phyloP scores from a whole-genome alignment of 148 eudicot genomes.

The Rhododendron simsii region DNA sequence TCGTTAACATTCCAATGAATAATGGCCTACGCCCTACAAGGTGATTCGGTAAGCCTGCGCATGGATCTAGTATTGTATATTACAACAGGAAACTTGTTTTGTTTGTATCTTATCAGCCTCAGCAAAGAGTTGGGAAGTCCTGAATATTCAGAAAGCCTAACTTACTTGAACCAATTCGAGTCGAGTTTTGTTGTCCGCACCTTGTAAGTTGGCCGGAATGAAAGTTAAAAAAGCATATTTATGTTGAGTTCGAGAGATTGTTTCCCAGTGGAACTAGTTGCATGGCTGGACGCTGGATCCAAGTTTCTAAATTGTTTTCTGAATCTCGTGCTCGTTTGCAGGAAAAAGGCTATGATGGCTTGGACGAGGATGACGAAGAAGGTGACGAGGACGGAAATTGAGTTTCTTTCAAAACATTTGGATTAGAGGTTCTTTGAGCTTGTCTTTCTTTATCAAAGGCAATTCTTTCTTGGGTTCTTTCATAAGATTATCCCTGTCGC shows the following conservation, averaged over 20 bases:
- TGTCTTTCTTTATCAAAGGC: neutral
- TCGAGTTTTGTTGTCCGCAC: neutral
- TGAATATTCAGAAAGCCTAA: neutral
- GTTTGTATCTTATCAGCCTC: neutral
- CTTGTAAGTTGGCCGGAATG: neutral
- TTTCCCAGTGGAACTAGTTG: neutral
- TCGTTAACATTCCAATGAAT: neutral
- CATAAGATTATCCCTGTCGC: neutral
- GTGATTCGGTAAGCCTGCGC: neutral
- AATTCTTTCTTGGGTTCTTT: neutral
- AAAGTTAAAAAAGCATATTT: neutral
- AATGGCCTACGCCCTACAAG: no score
- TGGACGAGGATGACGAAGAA: slow-evolving; percentile 23
- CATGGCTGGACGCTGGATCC: neutral
- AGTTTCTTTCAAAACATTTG: neutral
- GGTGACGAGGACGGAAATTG: slow-evolving; percentile 12
- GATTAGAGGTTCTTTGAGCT: neutral
- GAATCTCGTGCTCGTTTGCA: slow-evolving; percentile 6
- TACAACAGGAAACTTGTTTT: neutral
- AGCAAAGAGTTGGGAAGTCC: neutral
- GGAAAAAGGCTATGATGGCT: slow-evolving; percentile 30
- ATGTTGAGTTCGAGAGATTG: neutral
- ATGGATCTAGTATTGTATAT: neutral
- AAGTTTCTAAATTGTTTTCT: neutral
- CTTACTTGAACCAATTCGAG: neutral